Percentiles rank a stretch among this genome's conserved stretches.
These are phyloP conservation scores for Mycena belliarum DNA, from an alignment of 768 basidiomycete genomes.

Conservation along the genomic window DNA sequence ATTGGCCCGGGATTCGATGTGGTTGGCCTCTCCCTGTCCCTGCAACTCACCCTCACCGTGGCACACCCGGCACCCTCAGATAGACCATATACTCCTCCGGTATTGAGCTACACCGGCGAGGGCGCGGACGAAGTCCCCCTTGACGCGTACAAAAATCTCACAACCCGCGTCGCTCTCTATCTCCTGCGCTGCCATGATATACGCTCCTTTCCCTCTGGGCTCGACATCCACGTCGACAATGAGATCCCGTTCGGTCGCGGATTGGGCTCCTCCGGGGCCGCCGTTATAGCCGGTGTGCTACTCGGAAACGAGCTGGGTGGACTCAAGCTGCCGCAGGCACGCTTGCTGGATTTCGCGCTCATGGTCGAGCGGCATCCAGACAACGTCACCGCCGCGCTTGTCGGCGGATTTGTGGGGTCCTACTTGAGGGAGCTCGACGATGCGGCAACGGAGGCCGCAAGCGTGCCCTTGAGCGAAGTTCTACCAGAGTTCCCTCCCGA, in stretches of 20 bases:
- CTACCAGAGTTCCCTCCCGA: slow-evolving; percentile 94
- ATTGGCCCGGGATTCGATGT: slow-evolving; percentile 99
- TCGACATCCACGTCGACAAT: slow-evolving; percentile 81
- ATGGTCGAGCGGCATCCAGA: slow-evolving; percentile 99
- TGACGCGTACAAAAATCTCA: slow-evolving; percentile 94
- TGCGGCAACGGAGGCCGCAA: slow-evolving; percentile 78
- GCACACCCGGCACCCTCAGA: slow-evolving; percentile 27
- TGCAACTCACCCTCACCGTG: slow-evolving; percentile 74
- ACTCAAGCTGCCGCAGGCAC: slow-evolving; percentile 63
- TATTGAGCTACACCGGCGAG: slow-evolving; percentile 81
- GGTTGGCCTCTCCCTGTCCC: slow-evolving; percentile 93
- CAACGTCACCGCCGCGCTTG: slow-evolving; percentile 95
- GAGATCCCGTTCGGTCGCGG: slow-evolving; percentile 98
- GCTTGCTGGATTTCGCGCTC: slow-evolving; percentile 92
- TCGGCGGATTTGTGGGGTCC: slow-evolving; percentile 96
- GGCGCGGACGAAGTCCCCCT: slow-evolving; percentile 91
- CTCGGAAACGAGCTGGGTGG: slow-evolving; percentile 83
- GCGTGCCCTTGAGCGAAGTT: slow-evolving; percentile 93
- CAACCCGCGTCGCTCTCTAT: slow-evolving; percentile 96
- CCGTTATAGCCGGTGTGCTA: slow-evolving; percentile 96
- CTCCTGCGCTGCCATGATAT: slow-evolving; percentile 89
- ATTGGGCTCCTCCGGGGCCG: slow-evolving; percentile 95
- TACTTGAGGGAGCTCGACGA: slow-evolving; percentile 90
- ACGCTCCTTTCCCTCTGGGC: slow-evolving; percentile 70
- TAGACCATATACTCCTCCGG: slow-evolving; percentile 49